These are phyloP conservation scores for Herpetospermum pedunculosum DNA, from an alignment of 306 rosid genomes.

Conservation along the genomic window DNA sequence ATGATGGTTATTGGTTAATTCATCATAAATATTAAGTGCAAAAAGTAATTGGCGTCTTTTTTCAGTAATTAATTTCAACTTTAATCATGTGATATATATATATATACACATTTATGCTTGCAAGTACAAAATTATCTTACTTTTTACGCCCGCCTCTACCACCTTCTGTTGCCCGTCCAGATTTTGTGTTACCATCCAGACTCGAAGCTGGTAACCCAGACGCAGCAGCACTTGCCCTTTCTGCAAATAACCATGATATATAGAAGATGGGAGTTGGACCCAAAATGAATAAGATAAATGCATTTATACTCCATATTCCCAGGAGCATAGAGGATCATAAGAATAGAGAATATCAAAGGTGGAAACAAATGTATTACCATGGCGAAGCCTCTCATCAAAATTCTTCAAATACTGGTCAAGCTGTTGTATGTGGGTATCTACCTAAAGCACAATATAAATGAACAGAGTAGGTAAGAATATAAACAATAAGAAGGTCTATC, in stretches of 20 bases:
- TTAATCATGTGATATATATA: background rate
- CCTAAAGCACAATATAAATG: constrained; percentile 38
- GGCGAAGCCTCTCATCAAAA: constrained; percentile 73
- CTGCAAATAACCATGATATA: constrained; percentile 29
- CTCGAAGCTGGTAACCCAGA: constrained; percentile 45
- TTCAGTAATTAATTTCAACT: background rate
- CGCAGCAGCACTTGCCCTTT: constrained; percentile 43
- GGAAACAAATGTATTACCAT: constrained; percentile 36
- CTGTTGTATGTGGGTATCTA: constrained; percentile 84
- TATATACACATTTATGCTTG: background rate
- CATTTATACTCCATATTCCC: background rate
- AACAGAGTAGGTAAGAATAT: constrained; percentile 6
- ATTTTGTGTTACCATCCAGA: constrained; percentile 36
- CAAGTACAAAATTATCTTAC: constrained; percentile 20
- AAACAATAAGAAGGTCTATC: background rate
- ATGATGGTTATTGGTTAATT: too few relatives aligned
- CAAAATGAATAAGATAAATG: background rate
- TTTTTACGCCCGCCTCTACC: constrained; percentile 84
- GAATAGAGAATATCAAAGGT: background rate
- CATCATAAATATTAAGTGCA: background rate
- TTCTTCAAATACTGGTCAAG: constrained; percentile 91
- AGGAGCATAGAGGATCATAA: background rate
- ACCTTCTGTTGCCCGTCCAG: constrained; percentile 54
- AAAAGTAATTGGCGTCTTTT: background rate
- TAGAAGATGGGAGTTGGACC: background rate